Conservation (phyloP, 1,284 basidiomycete species). For the Puccinia polysora region DNA sequence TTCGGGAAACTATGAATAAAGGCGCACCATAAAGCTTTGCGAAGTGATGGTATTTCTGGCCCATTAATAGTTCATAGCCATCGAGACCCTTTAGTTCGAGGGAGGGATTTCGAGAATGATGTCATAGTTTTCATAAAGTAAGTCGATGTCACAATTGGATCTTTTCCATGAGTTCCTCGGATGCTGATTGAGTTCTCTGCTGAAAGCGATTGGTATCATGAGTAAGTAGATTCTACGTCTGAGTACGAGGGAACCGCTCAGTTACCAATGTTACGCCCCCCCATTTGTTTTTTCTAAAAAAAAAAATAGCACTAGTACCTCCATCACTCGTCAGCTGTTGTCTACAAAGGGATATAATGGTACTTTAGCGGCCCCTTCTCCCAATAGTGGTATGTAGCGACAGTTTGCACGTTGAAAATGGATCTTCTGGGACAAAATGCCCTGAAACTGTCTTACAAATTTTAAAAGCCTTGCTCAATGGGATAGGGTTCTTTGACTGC, state of each 20-base stretch:
- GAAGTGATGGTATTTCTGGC: conserved; percentile 40
- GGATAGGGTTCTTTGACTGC: conserved; percentile 56
- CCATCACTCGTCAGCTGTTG: conserved; percentile 27
- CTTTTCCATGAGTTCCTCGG: not conserved
- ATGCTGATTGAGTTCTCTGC: conserved; percentile 48
- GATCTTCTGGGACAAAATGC: conserved; percentile 45
- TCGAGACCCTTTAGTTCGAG: conserved; percentile 50
- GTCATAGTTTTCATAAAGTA: conserved; percentile 43
- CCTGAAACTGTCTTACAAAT: conserved; percentile 9
- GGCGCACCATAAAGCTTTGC: conserved; percentile 38
- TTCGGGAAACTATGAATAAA: not conserved
- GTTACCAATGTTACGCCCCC: not conserved
- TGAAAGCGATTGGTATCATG: conserved; percentile 57
- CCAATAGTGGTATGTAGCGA: not conserved
- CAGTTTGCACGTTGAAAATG: conserved; percentile 43
- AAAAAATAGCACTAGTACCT: conserved; percentile 39
- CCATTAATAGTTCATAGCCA: conserved; percentile 51
- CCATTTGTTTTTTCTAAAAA: too few species aligned
- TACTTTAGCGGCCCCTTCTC: conserved; percentile 37
- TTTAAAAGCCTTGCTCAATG: conserved; percentile 59
- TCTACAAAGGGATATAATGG: conserved; percentile 34
- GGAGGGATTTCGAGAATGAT: conserved; percentile 51
- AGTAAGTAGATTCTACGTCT: too few species aligned
- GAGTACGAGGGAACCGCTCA: too few species aligned
- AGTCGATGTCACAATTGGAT: not conserved